Evolutionary conservation across 2,329 filamentous ascomycete genomes (phyloP), one percentile per base, ranked within the genome.

Genomic region (Penicillium sp.): DNA sequence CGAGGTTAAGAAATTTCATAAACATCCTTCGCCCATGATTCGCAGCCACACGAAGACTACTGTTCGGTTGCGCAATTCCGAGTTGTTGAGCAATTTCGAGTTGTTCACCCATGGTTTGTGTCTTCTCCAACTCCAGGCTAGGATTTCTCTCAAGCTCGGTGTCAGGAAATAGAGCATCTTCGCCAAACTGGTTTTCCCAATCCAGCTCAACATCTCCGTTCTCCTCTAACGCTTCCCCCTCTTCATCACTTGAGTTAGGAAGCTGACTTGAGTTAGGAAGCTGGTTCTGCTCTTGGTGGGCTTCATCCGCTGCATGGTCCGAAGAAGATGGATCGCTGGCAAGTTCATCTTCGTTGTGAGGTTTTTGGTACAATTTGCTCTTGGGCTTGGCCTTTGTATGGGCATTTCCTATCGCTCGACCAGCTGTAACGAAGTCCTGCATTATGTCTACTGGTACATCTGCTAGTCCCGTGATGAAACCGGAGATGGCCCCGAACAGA

Each of bases 401-500:
- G 79, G 27, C 83, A 49, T 82, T 78, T 84, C 54, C 40, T 6
- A 66, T 31, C 5, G 61, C 59, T 15, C 58, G 56, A 40, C 62
- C 84, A 25, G 81, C 82, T 0, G 86, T 85, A 8, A 92, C 77
- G 3, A 66, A 9, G 40, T 66, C 63, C 1, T 27, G 35, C 8
- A 60, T 31, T 4, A 85, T 79, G 44, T 84, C 81, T 15, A 80
- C 76, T 0, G 85, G 85, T 43, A 87, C 78, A 66, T 96, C 91
- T 1, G 89, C 89, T 40, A 96, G 81, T 1, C 90, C 90, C 82
- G 95, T 89, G 66, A 89, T 84, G 54, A 97, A 87, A 37, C 84
- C 88, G 25, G 88, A 86, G 45, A 94, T 79, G n/a, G 92, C 93
- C 6, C 89, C 89, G n/a, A 96, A 78, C 1, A 97, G 75, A 0